Evolutionary conservation across 2,329 filamentous ascomycete species (phyloP).

Genomic region (Trichophyton simii): DNA sequence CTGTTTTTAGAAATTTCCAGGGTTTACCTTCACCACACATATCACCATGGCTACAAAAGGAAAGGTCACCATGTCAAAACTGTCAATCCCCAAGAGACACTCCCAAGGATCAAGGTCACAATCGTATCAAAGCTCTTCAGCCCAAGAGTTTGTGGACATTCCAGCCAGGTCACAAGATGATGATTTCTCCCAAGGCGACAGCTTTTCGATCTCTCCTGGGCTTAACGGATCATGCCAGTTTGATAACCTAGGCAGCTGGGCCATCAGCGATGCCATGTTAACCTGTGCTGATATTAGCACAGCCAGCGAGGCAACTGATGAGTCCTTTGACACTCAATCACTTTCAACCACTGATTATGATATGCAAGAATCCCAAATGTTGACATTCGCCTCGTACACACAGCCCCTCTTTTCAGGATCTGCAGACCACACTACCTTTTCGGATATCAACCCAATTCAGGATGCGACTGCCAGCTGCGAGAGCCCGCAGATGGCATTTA

Average conservation of each 20-base stretch:
- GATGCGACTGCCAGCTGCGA: constrained; percentile 22
- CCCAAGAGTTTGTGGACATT: constrained; percentile 29
- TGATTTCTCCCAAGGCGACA: constrained; percentile 32
- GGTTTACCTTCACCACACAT: not conserved
- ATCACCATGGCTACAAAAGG: constrained; percentile 27
- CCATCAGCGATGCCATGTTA: constrained; percentile 22
- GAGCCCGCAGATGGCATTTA: constrained; percentile 27
- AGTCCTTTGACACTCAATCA: constrained; percentile 27
- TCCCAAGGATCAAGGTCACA: constrained; percentile 23
- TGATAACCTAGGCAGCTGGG: constrained; percentile 29
- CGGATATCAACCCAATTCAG: constrained; percentile 28
- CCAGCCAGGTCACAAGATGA: constrained; percentile 32
- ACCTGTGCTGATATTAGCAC: constrained; percentile 14
- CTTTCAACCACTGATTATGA: constrained; percentile 26
- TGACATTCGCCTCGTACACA: constrained; percentile 31
- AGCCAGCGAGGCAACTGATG: constrained; percentile 16
- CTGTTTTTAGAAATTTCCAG: not conserved
- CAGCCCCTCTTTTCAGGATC: constrained; percentile 29
- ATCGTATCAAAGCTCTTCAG: constrained; percentile 24
- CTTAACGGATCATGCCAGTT: constrained; percentile 22
- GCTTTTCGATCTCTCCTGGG: constrained; percentile 31
- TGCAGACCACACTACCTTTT: constrained; percentile 25
- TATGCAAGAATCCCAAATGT: constrained; percentile 30
- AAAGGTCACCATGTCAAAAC: constrained; percentile 27
- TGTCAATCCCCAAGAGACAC: constrained; percentile 24